Evolutionary conservation across 768 basidiomycete species (phyloP), one percentile per base, ranked within the genome.

Genomic region (Xerocomus brunneocitrinus): DNA sequence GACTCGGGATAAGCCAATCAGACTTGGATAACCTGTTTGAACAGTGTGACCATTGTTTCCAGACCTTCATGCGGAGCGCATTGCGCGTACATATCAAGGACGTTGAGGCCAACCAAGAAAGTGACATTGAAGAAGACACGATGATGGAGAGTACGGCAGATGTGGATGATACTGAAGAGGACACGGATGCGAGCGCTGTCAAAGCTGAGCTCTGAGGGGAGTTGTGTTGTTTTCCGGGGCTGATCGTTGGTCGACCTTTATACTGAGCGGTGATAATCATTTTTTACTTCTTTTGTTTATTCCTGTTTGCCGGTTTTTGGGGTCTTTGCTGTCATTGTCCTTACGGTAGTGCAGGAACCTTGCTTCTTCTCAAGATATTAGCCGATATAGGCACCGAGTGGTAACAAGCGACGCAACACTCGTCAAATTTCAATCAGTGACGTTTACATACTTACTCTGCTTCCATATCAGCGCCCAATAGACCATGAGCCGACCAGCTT

Each of bases 351-450:
- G 34, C 31, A 24, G 41, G 8, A 13, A 28, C n/a, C n/a, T 16
- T 28, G n/a, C 10, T 50, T 51, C 35, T 44, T 45, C 43, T 28
- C 16, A 19, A 19, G 4, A 28, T 43, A 35, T 7, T 50, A 43
- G 50, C 50, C 25, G 50, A 44, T 44, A 51, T 36, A 12, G 32
- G 19, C 8, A 5, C 40, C 49, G 22, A 50, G 49, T 50, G 39
- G 22, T 50, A 50, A 50, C 47, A 28, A 34, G 30, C 44, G 9
- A 46, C n/a, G 34, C 19, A 46, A 10, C 2, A 46, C 44, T 41
- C 40, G 1, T 19, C 19, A 19, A 19, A 19, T 19, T 19, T 19
- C 19, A 19, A 19, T 19, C 19, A 19, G 19, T 19, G 19, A 19
- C 19, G 19, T 19, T 19, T 19, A 19, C 19, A 19, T 19, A 19